Evolutionary conservation across 441 rosid genomes (phyloP).

Genomic region (Pelargonium fulgidum): DNA sequence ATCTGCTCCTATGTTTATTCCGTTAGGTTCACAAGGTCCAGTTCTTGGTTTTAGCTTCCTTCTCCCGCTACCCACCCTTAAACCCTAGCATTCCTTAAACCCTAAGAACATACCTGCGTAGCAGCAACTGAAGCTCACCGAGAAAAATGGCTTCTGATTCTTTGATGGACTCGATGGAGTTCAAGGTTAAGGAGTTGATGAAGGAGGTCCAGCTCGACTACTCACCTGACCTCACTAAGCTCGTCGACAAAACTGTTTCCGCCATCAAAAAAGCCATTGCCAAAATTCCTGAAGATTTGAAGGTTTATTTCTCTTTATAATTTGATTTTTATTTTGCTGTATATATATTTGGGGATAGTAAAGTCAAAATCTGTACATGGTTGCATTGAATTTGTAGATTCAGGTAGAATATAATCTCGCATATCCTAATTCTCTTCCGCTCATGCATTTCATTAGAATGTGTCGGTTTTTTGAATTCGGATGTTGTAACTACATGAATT

Average conservation of each 20-base stretch:
- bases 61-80: conserved; percentile 21
- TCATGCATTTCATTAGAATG: not conserved
- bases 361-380: not conserved
- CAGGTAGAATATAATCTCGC: not conserved
- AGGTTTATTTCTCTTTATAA: conserved; percentile 30
- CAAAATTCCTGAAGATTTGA: conserved; percentile 46
- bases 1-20: no score
- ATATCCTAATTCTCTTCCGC: not conserved
- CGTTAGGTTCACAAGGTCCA: no score
- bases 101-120: not conserved
- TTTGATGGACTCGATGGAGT: conserved; percentile 37
- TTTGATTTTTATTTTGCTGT: not conserved
- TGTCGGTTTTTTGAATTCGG: not conserved
- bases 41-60: no score
- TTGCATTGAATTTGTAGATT: not conserved
- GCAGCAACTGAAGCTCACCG: conserved; percentile 8
- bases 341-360: not conserved
- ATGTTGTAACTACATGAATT: not conserved
- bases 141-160: conserved; percentile 28
- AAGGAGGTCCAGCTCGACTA: conserved; percentile 58
- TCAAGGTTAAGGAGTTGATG: conserved; percentile 51
- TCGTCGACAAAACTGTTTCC: conserved; percentile 49
- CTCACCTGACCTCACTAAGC: conserved; percentile 41
- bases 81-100: not conserved
- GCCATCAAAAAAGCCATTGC: conserved; percentile 41